These are phyloP conservation scores for Marchantia paleacea DNA, from an alignment of 225 moss, liverwort and hornwort genomes.

Conservation along the genomic window DNA sequence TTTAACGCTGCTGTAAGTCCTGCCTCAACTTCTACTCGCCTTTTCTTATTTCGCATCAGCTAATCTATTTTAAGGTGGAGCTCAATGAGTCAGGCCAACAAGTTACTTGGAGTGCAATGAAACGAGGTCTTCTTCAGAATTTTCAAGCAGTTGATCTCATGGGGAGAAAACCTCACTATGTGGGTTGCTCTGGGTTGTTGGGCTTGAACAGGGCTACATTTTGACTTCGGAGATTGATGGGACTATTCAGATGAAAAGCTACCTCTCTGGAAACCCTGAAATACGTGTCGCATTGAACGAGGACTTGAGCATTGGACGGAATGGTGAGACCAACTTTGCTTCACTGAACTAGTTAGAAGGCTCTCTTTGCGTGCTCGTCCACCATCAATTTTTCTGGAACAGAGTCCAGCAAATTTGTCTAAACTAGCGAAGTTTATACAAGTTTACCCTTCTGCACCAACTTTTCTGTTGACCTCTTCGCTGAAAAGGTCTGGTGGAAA, in stretches of 20 bases:
- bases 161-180: neutral
- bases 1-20: constrained; percentile 88
- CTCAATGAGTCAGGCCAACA: no score
- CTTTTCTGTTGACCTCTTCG: no score
- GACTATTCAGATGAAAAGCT: constrained; percentile 98
- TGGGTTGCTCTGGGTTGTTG: neutral
- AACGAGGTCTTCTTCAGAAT: no score
- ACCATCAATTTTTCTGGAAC: no score
- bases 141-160: no score
- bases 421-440: no score
- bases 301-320: constrained; percentile 76
- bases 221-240: constrained; percentile 98
- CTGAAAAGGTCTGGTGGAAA: no score
- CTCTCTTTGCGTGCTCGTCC: no score
- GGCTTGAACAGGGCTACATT: constrained; percentile 73
- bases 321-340: constrained; percentile 34
- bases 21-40: neutral
- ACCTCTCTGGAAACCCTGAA: constrained; percentile 94
- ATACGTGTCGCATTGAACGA: constrained; percentile 95
- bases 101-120: no score
- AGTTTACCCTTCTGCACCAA: no score
- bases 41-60: neutral
- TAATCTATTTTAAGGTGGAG: neutral
- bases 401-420: no score
- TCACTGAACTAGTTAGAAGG: no score